These are phyloP conservation scores for Incumbomyces lentus DNA, from an alignment of 2,329 filamentous ascomycete genomes.

Conservation along the genomic window DNA sequence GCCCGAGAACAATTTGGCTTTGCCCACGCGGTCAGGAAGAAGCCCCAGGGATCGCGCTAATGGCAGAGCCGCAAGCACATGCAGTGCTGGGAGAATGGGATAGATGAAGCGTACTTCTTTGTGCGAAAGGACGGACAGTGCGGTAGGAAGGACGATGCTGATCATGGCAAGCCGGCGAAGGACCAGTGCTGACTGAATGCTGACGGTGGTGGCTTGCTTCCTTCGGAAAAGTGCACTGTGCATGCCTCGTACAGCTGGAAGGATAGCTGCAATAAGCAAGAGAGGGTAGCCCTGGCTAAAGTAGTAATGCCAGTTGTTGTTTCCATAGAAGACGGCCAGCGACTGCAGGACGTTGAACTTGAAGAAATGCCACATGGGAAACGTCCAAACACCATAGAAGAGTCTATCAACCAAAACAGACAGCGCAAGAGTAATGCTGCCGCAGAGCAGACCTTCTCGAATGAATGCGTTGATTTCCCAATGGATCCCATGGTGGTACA, in stretches of 20 bases:
- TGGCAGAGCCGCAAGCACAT: constrained; percentile 63
- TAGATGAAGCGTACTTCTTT: constrained; percentile 98
- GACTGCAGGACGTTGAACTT: constrained; percentile 84
- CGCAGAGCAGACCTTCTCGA: constrained; percentile 55
- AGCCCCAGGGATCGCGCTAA: constrained; percentile 50
- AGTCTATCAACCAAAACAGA: constrained; percentile 61
- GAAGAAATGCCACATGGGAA: constrained; percentile 78
- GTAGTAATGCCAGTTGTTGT: constrained; percentile 88
- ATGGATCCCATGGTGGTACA: constrained; percentile 6
- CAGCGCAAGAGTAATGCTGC: constrained; percentile 48
- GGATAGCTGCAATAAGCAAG: constrained; percentile 68
- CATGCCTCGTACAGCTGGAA: constrained; percentile 46
- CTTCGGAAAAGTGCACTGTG: neutral
- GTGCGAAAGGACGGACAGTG: constrained; percentile 72
- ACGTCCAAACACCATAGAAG: constrained; percentile 78
- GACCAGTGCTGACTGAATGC: constrained; percentile 21
- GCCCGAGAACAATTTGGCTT: constrained; percentile 1
- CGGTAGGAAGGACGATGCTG: constrained; percentile 48
- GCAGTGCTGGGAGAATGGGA: constrained; percentile 76
- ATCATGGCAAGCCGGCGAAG: constrained; percentile 48
- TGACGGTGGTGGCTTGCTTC: neutral
- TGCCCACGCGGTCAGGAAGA: constrained; percentile 10
- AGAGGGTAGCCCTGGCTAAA: constrained; percentile 80
- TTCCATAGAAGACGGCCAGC: constrained; percentile 84
- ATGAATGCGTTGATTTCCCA: constrained; percentile 32